These are phyloP conservation scores for Pisolithus marmoratus DNA, from an alignment of 768 basidiomycete genomes.

Conservation along the genomic window DNA sequence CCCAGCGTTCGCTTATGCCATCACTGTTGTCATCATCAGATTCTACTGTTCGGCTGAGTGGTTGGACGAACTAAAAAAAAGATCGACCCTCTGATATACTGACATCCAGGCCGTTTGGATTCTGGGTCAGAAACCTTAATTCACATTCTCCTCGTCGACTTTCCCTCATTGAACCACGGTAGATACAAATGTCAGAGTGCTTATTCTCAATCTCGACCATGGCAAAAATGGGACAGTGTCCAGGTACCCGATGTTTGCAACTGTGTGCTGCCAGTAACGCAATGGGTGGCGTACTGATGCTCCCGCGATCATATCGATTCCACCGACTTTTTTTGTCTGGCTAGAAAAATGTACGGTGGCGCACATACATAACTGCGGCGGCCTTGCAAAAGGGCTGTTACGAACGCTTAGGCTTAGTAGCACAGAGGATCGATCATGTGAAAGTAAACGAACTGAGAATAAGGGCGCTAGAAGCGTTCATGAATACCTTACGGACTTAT, in stretches of 20 bases:
- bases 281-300: slow-evolving; percentile 12
- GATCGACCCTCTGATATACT: too few species aligned
- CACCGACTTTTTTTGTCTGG: background rate
- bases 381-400: background rate
- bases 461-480: background rate
- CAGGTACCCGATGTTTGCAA: slow-evolving; percentile 3
- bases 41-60: too few species aligned
- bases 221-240: slow-evolving; percentile 6
- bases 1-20: too few species aligned
- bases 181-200: too few species aligned
- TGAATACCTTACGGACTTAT: background rate
- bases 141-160: too few species aligned
- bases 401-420: background rate
- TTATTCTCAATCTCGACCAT: background rate
- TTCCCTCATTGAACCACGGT: too few species aligned
- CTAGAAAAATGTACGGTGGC: background rate
- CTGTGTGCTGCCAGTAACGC: background rate
- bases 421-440: background rate
- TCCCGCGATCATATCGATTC: slow-evolving; percentile 27
- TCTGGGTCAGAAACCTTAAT: too few species aligned
- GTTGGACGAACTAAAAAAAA: too few species aligned
- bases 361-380: background rate
- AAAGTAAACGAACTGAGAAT: background rate
- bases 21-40: too few species aligned
- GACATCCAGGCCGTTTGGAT: too few species aligned